Evolutionary conservation across 176 grass and related monocot species (phyloP).

Genomic region (Chloris gayana): DNA sequence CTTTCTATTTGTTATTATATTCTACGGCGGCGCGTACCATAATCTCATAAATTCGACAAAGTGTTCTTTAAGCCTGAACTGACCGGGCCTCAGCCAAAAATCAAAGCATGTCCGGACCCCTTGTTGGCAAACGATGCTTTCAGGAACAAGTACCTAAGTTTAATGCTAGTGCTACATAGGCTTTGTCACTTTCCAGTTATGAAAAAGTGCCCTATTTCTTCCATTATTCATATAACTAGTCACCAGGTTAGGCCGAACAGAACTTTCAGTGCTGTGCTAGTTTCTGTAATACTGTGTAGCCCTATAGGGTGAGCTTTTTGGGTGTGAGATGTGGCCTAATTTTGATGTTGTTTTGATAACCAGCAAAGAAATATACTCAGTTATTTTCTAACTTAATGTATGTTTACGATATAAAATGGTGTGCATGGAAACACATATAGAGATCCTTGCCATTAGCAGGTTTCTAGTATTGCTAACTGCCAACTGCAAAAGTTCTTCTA

Average conservation of each 20-base stretch:
- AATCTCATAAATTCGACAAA: not conserved
- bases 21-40: not conserved
- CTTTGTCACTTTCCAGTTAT: not conserved
- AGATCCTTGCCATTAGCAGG: no score
- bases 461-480: not conserved
- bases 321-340: no score
- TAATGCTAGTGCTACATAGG: not conserved
- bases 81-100: not conserved
- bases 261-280: not conserved
- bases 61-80: conserved; percentile 14
- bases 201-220: not conserved
- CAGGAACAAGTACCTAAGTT: conserved; percentile 20
- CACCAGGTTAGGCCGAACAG: not conserved
- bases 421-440: not conserved
- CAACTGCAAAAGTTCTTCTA: conserved; percentile 2
- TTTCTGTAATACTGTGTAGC: not conserved
- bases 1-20: not conserved
- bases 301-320: no score
- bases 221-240: not conserved
- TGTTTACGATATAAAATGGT: not conserved
- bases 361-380: not conserved
- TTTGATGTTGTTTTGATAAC: not conserved
- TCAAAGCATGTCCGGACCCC: conserved; percentile 5
- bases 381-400: not conserved
- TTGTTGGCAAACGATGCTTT: conserved; percentile 23